Base-by-base conservation (phyloP, 1,284 basidiomycete genomes). In the Cryptococcus neoformans region DNA sequence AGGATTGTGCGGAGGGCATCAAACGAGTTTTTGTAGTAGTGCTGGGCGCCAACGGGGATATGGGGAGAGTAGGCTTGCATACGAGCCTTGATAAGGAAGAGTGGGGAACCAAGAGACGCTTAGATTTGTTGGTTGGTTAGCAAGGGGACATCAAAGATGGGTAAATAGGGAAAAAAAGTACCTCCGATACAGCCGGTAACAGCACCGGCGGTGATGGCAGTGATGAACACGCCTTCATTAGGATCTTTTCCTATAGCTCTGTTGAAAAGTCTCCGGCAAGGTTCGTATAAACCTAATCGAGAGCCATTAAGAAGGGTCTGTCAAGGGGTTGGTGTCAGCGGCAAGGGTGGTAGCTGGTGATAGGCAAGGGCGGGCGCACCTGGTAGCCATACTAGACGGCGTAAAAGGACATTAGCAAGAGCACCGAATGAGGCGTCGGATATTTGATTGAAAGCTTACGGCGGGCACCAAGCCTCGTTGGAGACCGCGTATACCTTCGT, bases 41-140 rank as follows among this genome's bases (percentile, higher is more conserved):
- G 93, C 70, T 97, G 93, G 12, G 92, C 84, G 54, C 93, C 94
- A 58, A 97, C 91, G 12, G 95, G 94, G n/a, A 96, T 82, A 38
- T 86, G 84, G 16, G 93, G 91, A 1, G 92, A 94, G 78, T 92
- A 96, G 37, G 92, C 93, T 85, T 99, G 95, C 87, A 98, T 95
- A 48, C 95, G 85, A 6, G 95, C 95, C 80, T 99, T 99, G 73
- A 99, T 86, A 51, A 99, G 81, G 80, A 96, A 99, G 14, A 99
- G 81, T 0, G 96, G 95, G 68, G 95, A 98, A 49, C 95, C 95
- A 39, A 96, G 79, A 41, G 87, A 84, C 0, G 93, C 93, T 90
- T 44, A 11, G 21, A 21, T 21, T 21, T 21, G 21, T 14, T 57
- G 9, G 16, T 9, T 36, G 21, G 38, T 51, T 37, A 51, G 49